Evolutionary conservation across 352 stramenopile species (phyloP).

Genomic region (Phytophthora parvispora): DNA sequence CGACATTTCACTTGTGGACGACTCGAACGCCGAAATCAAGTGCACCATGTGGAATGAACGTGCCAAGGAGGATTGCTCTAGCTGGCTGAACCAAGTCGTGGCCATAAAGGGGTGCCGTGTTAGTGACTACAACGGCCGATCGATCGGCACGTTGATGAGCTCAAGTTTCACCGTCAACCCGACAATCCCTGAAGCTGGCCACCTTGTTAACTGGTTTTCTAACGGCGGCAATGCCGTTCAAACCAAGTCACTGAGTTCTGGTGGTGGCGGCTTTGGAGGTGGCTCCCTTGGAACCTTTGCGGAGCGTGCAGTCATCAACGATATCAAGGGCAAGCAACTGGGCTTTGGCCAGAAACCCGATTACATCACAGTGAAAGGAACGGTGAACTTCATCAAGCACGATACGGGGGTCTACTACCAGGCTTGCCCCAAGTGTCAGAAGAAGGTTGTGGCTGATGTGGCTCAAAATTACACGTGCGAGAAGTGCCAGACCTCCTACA

Average conservation of each 20-base stretch:
- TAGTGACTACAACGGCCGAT: slow-evolving; percentile 95
- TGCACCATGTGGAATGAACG: slow-evolving; percentile 98
- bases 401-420: slow-evolving; percentile 92
- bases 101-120: slow-evolving; percentile 97
- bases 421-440: slow-evolving; percentile 91
- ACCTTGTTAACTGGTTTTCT: slow-evolving; percentile 91
- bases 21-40: slow-evolving; percentile 96
- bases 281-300: slow-evolving; percentile 85
- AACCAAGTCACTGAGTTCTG: slow-evolving; percentile 83
- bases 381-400: slow-evolving; percentile 98
- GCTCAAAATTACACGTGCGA: slow-evolving; percentile 97
- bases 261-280: slow-evolving; percentile 78
- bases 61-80: slow-evolving; percentile 85
- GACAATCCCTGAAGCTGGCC: slow-evolving; percentile 85
- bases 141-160: slow-evolving; percentile 86
- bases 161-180: slow-evolving; percentile 90
- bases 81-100: slow-evolving; percentile 93
- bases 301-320: slow-evolving; percentile 89
- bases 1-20: slow-evolving; percentile 97
- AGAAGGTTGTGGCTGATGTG: slow-evolving; percentile 94
- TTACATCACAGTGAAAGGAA: slow-evolving; percentile 97
- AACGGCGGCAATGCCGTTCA: slow-evolving; percentile 73
- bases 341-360: slow-evolving; percentile 97
- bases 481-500: slow-evolving; percentile 97
- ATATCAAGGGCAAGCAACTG: slow-evolving; percentile 97